Percentiles rank a stretch among this genome's conserved stretches.
These are phyloP conservation scores for Calocybe gambosa DNA, from an alignment of 1,284 basidiomycete genomes.

Conservation along the genomic window DNA sequence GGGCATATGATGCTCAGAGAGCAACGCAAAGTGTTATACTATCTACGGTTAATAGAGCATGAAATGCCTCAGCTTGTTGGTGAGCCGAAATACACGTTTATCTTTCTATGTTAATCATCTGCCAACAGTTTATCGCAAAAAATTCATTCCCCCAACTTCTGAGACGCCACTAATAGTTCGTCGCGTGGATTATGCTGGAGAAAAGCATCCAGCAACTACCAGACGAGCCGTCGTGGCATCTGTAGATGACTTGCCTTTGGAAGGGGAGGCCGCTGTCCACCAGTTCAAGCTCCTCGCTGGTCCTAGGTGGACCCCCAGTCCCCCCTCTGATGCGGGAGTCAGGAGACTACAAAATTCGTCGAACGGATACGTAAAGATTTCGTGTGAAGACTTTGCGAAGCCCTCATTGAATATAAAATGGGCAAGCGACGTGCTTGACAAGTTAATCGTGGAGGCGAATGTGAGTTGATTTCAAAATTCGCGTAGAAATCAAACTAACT, in stretches of 20 bases:
- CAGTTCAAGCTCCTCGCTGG: constrained; percentile 82
- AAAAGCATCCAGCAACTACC: constrained; percentile 59
- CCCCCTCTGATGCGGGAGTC: constrained; percentile 62
- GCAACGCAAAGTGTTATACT: constrained; percentile 64
- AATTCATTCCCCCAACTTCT: constrained; percentile 60
- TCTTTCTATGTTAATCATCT: neutral
- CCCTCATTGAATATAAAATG: constrained; percentile 82
- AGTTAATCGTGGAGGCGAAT: constrained; percentile 69
- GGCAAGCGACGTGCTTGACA: constrained; percentile 74
- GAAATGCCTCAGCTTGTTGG: constrained; percentile 80
- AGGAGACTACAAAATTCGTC: constrained; percentile 39
- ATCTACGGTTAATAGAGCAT: constrained; percentile 77
- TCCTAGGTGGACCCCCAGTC: constrained; percentile 70
- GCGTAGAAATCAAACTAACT: neutral
- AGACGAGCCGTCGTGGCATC: constrained; percentile 73
- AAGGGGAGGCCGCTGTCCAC: constrained; percentile 56
- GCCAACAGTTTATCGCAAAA: constrained; percentile 65
- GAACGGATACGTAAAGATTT: constrained; percentile 80
- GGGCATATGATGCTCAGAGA: constrained; percentile 67
- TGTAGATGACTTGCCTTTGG: constrained; percentile 65
- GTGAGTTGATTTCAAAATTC: constrained; percentile 38
- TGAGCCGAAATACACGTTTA: constrained; percentile 32
- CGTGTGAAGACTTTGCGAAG: constrained; percentile 76
- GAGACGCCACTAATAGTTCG: constrained; percentile 62
- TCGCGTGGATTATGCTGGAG: constrained; percentile 70